phyloP scores from a whole-genome alignment of 352 stramenopile species.

The Globisporangium yorkense region DNA sequence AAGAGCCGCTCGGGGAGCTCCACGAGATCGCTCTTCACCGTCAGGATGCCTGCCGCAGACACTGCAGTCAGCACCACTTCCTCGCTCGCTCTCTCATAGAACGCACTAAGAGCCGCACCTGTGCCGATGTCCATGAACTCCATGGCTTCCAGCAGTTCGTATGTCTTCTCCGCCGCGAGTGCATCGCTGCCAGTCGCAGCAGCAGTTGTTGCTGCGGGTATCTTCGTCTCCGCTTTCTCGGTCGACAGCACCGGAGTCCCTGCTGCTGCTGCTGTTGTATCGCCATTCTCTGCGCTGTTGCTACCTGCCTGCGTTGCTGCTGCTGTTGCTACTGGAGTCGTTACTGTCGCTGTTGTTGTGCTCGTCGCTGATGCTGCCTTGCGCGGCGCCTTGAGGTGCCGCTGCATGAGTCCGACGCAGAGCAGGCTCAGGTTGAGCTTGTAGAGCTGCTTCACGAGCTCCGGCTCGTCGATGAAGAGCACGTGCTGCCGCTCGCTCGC shows the following conservation, averaged over 20 bases:
- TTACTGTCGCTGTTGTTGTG: not conserved
- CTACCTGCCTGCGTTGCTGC: not conserved
- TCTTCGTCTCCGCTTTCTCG: not conserved
- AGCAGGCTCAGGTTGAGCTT: slow-evolving; percentile 84
- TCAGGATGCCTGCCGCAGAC: slow-evolving; percentile 54
- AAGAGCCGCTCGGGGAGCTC: slow-evolving; percentile 63
- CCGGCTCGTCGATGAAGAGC: slow-evolving; percentile 72
- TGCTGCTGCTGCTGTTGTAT: not conserved
- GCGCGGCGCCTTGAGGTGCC: slow-evolving; percentile 57
- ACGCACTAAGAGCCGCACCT: slow-evolving; percentile 12
- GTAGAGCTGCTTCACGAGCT: slow-evolving; percentile 83
- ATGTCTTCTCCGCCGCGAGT: slow-evolving; percentile 49
- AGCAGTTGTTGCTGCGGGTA: not conserved
- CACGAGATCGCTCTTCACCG: slow-evolving; percentile 80
- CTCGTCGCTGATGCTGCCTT: slow-evolving; percentile 7
- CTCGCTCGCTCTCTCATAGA: not conserved
- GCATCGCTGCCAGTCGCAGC: slow-evolving; percentile 5
- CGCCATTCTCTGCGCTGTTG: slow-evolving; percentile 1
- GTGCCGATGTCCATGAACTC: slow-evolving; percentile 88
- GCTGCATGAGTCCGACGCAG: slow-evolving; percentile 80
- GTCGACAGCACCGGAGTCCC: slow-evolving; percentile 7
- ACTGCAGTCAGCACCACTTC: not conserved
- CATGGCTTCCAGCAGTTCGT: slow-evolving; percentile 84
- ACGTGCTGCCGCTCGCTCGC: slow-evolving; percentile 64
- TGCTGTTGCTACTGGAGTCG: not conserved